Percentiles rank a stretch among this genome's conserved stretches.
Conservation (phyloP, 1,284 basidiomycete genomes). For the Pterula multifida region DNA sequence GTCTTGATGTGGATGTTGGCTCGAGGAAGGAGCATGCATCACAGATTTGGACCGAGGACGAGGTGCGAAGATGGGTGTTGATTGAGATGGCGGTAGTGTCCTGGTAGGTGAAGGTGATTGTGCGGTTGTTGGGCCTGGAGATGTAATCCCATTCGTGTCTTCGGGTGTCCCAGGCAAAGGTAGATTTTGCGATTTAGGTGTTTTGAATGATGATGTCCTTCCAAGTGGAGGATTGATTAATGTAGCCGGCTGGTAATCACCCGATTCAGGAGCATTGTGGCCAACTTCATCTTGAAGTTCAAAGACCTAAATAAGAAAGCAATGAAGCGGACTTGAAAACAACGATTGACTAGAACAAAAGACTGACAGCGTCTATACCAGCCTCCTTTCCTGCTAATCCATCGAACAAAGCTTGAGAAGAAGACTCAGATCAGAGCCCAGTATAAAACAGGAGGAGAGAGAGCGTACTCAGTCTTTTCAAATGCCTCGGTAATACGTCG, state of each 20-base stretch:
- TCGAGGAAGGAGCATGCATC: neutral
- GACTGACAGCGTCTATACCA: conserved; percentile 62
- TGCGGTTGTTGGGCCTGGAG: neutral
- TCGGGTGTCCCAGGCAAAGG: conserved; percentile 4
- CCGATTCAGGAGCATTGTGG: conserved; percentile 45
- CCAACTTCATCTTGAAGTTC: conserved; percentile 66
- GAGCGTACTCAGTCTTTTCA: conserved; percentile 62
- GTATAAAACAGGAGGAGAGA: conserved; percentile 4
- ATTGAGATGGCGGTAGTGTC: conserved; percentile 7
- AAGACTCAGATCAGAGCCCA: conserved; percentile 8
- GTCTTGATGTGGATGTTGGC: conserved; percentile 7
- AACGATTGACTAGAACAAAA: conserved; percentile 1
- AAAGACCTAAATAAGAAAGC: conserved; percentile 47
- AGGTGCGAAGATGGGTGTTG: conserved; percentile 4
- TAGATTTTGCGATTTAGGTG: conserved; percentile 9
- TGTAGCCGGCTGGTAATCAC: conserved; percentile 19
- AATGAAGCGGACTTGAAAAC: conserved; percentile 2
- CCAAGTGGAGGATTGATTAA: conserved; percentile 17
- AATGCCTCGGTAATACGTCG: conserved; percentile 57
- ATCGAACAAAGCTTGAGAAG: conserved; percentile 60
- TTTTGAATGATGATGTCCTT: conserved; percentile 11
- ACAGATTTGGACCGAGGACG: neutral
- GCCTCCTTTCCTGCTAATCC: conserved; percentile 59
- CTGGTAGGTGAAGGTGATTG: conserved; percentile 12
- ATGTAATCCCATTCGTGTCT: neutral